These are phyloP conservation scores for Epichloe sylvatica DNA, from an alignment of 2,329 filamentous ascomycete genomes.

Conservation along the genomic window DNA sequence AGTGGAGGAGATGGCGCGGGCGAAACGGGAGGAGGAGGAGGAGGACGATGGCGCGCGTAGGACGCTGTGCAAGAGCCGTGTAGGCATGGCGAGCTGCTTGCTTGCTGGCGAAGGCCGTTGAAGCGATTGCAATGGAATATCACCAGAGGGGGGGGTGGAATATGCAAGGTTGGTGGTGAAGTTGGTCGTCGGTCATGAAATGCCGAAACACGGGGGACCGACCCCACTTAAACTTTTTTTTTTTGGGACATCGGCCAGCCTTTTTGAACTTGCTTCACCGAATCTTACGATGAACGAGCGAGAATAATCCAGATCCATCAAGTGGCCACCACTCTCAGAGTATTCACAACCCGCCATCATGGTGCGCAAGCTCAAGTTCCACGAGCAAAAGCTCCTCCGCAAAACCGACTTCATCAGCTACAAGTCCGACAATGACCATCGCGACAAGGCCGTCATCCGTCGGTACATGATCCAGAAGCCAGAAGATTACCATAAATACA, in stretches of 20 bases:
- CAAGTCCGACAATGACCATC: conserved; percentile 76
- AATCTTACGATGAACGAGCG: too few relatives aligned
- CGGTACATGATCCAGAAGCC: conserved; percentile 87
- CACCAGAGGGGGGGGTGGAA: background rate
- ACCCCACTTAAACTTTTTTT: too few relatives aligned
- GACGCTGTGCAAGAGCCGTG: conserved; percentile 20
- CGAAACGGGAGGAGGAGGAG: conserved; percentile 4
- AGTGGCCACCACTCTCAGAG: background rate
- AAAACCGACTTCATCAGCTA: conserved; percentile 89
- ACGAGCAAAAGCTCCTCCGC: conserved; percentile 91
- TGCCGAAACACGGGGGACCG: too few relatives aligned
- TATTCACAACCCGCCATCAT: conserved; percentile 31
- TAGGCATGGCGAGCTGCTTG: conserved; percentile 23
- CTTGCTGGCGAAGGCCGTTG: background rate
- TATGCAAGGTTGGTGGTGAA: too few relatives aligned
- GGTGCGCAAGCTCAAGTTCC: conserved; percentile 92
- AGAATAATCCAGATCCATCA: too few relatives aligned
- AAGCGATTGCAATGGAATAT: background rate
- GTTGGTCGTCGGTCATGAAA: too few relatives aligned
- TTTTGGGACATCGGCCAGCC: too few relatives aligned
- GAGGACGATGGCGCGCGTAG: conserved; percentile 8
- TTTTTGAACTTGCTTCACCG: too few relatives aligned
- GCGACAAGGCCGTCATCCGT: conserved; percentile 63
- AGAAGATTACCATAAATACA: conserved; percentile 63
- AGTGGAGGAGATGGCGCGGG: conserved; percentile 19